Evolutionary conservation across 257 asterid species (phyloP).

Genomic region (Schizonepeta tenuifolia): DNA sequence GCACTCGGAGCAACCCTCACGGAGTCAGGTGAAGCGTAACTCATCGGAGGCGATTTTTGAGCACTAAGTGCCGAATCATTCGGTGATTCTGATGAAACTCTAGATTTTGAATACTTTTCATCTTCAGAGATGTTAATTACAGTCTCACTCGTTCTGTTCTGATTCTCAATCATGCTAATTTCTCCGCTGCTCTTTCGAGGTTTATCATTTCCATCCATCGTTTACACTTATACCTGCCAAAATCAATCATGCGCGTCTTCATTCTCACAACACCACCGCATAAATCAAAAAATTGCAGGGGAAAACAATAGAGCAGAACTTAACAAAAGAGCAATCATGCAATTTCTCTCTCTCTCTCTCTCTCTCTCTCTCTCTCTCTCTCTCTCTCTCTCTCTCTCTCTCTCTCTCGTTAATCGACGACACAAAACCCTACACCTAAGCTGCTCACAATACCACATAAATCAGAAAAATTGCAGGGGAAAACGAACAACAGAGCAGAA

Average conservation of each 20-base stretch:
- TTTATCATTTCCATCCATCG: slow-evolving; percentile 46
- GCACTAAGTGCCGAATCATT: slow-evolving; percentile 43
- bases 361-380: too few relatives aligned
- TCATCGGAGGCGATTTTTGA: slow-evolving; percentile 42
- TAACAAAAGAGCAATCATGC: slow-evolving; percentile 7
- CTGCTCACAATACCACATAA: too few relatives aligned
- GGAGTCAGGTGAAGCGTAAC: slow-evolving; percentile 64
- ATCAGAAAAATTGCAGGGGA: too few relatives aligned
- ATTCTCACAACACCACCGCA: neutral
- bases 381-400: too few relatives aligned
- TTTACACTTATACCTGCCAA: slow-evolving; percentile 24
- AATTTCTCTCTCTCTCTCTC: neutral
- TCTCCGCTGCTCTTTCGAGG: slow-evolving; percentile 45
- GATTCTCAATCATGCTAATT: slow-evolving; percentile 61
- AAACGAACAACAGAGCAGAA: too few relatives aligned
- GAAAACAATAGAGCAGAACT: neutral
- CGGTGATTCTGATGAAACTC: slow-evolving; percentile 46
- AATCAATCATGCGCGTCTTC: slow-evolving; percentile 16
- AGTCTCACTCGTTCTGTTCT: slow-evolving; percentile 49
- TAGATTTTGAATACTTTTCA: slow-evolving; percentile 44
- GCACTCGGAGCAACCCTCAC: slow-evolving; percentile 52
- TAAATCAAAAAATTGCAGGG: neutral
- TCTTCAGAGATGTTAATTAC: slow-evolving; percentile 56
- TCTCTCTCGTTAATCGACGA: too few relatives aligned
- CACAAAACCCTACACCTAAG: too few relatives aligned